phyloP scores from a whole-genome alignment of 2,329 filamentous ascomycete genomes.

The Epichloe brachyelytri region DNA sequence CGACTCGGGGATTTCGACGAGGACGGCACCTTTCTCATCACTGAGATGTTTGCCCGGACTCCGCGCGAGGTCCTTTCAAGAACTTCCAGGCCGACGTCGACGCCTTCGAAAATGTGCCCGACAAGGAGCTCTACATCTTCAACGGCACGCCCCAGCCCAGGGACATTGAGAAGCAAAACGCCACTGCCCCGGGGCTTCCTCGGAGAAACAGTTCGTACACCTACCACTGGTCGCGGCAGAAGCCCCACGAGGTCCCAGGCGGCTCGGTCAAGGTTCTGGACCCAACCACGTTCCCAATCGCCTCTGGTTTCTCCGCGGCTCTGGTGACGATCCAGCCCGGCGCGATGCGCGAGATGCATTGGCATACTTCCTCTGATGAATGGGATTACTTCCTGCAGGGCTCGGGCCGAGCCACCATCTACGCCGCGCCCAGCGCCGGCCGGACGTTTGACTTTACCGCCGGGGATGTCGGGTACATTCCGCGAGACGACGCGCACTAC shows the following conservation, averaged over 20 bases:
- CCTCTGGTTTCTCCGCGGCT: constrained; percentile 39
- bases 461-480: constrained; percentile 47
- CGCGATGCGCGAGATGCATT: constrained; percentile 53
- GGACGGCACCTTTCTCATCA: constrained; percentile 45
- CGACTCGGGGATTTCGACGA: constrained; percentile 46
- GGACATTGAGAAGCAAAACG: constrained; percentile 32
- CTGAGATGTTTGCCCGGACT: constrained; percentile 38
- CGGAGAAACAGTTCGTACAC: constrained; percentile 27
- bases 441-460: constrained; percentile 47
- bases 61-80: constrained; percentile 40
- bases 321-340: constrained; percentile 46
- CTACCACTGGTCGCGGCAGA: constrained; percentile 39
- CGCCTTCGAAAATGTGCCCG: constrained; percentile 34
- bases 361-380: constrained; percentile 47
- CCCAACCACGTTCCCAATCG: constrained; percentile 42
- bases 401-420: constrained; percentile 42
- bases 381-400: constrained; percentile 49
- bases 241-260: constrained; percentile 37
- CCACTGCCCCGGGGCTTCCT: constrained; percentile 32
- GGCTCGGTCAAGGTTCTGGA: constrained; percentile 49
- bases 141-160: constrained; percentile 34
- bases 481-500: constrained; percentile 38
- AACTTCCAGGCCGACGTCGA: constrained; percentile 35
- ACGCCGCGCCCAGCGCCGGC: constrained; percentile 33
- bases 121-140: constrained; percentile 38